A percentile compares a stretch with the other conserved stretches of the same genome.
These are phyloP conservation scores for Scheffersomyces parashehatae DNA, from an alignment of 1,139 yeast genomes.

Conservation along the genomic window DNA sequence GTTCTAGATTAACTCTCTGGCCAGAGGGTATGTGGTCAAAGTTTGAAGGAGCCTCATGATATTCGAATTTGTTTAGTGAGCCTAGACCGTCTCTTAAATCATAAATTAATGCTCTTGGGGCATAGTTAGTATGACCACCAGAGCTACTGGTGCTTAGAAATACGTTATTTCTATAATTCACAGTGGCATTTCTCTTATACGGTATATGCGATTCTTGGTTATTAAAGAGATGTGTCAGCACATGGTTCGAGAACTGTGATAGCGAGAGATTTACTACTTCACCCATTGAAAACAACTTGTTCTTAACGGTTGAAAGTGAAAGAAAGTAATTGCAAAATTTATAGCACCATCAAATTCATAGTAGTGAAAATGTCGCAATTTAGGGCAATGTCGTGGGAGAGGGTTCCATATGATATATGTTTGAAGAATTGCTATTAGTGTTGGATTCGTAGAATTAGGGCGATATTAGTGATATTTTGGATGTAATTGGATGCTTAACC, in stretches of 20 bases:
- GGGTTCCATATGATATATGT: no score
- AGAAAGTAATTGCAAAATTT: no score
- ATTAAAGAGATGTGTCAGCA: constrained; percentile 78
- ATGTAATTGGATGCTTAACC: no score
- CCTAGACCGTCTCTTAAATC: constrained; percentile 74
- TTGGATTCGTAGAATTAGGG: no score
- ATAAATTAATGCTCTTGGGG: constrained; percentile 79
- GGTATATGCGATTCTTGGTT: constrained; percentile 70
- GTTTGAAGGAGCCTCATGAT: constrained; percentile 27
- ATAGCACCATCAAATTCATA: no score
- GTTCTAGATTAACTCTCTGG: constrained; percentile 9
- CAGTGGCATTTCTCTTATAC: constrained; percentile 32
- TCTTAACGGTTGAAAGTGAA: no score
- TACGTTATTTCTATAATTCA: constrained; percentile 31
- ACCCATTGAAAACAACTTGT: constrained; percentile 43
- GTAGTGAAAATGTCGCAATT: no score
- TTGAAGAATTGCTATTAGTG: no score
- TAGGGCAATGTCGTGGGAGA: no score
- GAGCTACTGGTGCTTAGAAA: constrained; percentile 36
- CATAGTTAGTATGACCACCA: constrained; percentile 55
- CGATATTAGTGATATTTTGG: no score
- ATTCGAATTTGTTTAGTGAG: constrained; percentile 54
- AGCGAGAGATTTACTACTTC: constrained; percentile 72
- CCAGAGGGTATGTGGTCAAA: constrained; percentile 7
- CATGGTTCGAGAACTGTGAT: constrained; percentile 73